phyloP scores from a whole-genome alignment of 192 early-diverging fungal species.

The Linnemannia exigua region DNA sequence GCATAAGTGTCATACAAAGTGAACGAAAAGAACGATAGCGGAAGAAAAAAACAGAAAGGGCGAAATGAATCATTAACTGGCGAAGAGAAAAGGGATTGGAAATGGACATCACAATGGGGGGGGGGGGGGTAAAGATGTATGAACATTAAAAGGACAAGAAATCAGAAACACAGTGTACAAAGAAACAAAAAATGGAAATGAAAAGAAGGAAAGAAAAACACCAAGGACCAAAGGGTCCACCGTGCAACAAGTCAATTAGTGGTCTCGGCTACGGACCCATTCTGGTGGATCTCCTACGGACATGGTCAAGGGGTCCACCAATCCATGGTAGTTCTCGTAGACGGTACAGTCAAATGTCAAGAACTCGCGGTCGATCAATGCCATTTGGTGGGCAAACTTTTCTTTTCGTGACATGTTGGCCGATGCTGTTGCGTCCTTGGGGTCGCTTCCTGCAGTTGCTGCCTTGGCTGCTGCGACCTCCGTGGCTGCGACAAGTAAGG shows the following conservation, averaged over 20 bases:
- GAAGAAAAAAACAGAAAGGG: neutral
- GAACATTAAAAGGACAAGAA: too few relatives aligned
- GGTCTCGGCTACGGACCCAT: conserved; percentile 69
- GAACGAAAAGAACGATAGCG: neutral
- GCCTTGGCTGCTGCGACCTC: conserved; percentile 14
- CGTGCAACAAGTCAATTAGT: neutral
- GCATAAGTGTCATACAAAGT: neutral
- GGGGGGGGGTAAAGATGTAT: too few relatives aligned
- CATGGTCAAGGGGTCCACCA: conserved; percentile 71
- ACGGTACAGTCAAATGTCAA: conserved; percentile 86
- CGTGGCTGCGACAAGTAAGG: neutral
- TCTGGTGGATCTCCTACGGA: conserved; percentile 76
- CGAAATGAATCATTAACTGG: neutral
- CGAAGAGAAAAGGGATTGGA: too few relatives aligned
- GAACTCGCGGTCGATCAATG: conserved; percentile 80
- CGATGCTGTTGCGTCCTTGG: conserved; percentile 1
- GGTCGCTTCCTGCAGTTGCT: neutral
- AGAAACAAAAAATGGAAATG: neutral
- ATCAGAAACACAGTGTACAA: too few relatives aligned
- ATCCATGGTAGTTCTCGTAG: conserved; percentile 79
- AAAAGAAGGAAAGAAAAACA: neutral
- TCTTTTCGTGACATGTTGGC: conserved; percentile 62
- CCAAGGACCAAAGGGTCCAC: neutral
- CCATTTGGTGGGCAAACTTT: conserved; percentile 71
- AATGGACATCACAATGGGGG: too few relatives aligned